These are phyloP conservation scores for Calycina herbarum DNA, from an alignment of 2,329 filamentous ascomycete genomes.

Conservation along the genomic window DNA sequence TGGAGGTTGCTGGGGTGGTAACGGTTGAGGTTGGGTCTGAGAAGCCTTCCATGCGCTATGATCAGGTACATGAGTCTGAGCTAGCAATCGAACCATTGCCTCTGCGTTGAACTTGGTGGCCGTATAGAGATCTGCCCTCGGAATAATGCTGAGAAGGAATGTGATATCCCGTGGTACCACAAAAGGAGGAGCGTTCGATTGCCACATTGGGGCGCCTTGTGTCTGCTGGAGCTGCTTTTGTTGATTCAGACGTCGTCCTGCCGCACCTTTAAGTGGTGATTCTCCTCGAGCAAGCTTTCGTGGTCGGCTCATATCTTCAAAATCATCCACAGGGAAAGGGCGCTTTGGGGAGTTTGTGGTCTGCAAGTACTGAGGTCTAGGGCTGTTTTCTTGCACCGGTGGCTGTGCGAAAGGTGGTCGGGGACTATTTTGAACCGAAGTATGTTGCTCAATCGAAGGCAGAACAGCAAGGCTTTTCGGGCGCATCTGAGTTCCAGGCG, in stretches of 20 bases:
- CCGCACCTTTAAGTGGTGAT: conserved; percentile 88
- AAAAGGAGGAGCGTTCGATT: conserved; percentile 47
- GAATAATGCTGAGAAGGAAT: conserved; percentile 62
- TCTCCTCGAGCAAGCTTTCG: conserved; percentile 85
- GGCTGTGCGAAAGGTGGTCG: conserved; percentile 35
- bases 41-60: conserved; percentile 54
- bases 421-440: conserved; percentile 43
- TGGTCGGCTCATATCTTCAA: conserved; percentile 69
- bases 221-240: conserved; percentile 57
- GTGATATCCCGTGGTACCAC: conserved; percentile 70
- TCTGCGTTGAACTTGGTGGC: conserved; percentile 68
- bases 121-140: conserved; percentile 66
- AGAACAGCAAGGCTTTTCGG: conserved; percentile 55
- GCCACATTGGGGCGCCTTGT: conserved; percentile 41
- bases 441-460: conserved; percentile 54
- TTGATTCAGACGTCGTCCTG: conserved; percentile 81
- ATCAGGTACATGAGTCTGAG: conserved; percentile 65
- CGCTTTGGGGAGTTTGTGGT: conserved; percentile 42
- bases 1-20: conserved; percentile 22
- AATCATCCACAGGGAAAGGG: conserved; percentile 59
- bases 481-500: conserved; percentile 73
- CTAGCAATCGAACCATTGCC: conserved; percentile 72
- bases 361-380: conserved; percentile 35
- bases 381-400: conserved; percentile 36
- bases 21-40: conserved; percentile 34